Evolutionary conservation across 2,329 filamentous ascomycete species (phyloP).

Genomic region (Aspergillus oerlinghausenensis): DNA sequence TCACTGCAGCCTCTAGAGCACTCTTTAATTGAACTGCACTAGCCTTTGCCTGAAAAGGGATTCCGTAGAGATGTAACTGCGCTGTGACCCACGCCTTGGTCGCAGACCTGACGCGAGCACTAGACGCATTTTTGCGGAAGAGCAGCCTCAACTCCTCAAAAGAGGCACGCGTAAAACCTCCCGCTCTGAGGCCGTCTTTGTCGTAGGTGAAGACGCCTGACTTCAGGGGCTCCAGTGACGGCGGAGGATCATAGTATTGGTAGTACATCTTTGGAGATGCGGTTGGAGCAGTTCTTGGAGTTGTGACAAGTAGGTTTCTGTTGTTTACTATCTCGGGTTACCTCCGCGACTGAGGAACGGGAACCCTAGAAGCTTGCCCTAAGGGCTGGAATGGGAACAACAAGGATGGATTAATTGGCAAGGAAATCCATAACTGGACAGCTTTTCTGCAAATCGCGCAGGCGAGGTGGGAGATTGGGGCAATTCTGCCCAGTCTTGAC

Average conservation of each 20-base stretch:
- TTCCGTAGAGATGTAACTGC: neutral
- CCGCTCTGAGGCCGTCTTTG: neutral
- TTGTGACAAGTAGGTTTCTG: neutral
- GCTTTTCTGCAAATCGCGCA: no score
- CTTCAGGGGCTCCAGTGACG: neutral
- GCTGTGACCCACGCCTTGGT: slow-evolving; percentile 2
- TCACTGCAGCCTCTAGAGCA: neutral
- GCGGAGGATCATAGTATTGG: neutral
- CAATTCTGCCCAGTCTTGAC: no score
- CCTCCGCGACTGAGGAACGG: neutral
- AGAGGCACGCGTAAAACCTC: neutral
- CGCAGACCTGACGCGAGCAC: neutral
- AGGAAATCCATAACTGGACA: no score
- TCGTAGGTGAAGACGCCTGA: slow-evolving; percentile 1
- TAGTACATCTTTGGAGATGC: no score
- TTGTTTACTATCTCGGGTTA: neutral
- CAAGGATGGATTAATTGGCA: neutral
- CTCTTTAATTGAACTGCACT: neutral
- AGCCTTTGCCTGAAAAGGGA: neutral
- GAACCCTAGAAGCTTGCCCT: neutral
- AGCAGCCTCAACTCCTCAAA: neutral
- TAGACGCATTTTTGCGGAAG: neutral
- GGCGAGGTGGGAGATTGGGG: no score
- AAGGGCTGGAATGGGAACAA: neutral
- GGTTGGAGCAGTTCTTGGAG: no score